Percentiles rank a stretch among this genome's conserved stretches.
Evolutionary conservation across 1,284 basidiomycete species (phyloP).

Genomic region (Grifola frondosa): DNA sequence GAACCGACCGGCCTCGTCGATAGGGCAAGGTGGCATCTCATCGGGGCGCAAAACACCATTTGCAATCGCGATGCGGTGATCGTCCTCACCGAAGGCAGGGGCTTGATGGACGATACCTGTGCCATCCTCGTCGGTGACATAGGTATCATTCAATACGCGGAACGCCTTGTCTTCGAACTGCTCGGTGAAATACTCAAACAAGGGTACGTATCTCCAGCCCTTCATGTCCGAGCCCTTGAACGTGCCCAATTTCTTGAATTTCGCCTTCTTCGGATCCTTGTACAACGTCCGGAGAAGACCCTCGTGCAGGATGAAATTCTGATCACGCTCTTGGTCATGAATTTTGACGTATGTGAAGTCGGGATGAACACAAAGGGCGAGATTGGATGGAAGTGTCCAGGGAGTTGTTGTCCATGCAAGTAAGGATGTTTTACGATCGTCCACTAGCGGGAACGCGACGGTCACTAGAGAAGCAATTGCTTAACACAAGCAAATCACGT

Average conservation of each 20-base stretch:
- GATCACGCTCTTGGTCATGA: conserved; percentile 84
- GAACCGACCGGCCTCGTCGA: conserved; percentile 89
- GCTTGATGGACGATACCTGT: conserved; percentile 99
- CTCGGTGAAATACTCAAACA: conserved; percentile 97
- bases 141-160: conserved; percentile 86
- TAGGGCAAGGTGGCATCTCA: conserved; percentile 94
- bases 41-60: conserved; percentile 82
- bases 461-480: conserved; percentile 58
- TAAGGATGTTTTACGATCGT: conserved; percentile 89
- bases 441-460: conserved; percentile 89
- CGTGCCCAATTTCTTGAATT: conserved; percentile 88
- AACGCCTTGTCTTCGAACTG: conserved; percentile 95
- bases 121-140: conserved; percentile 92
- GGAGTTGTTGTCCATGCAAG: conserved; percentile 99
- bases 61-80: conserved; percentile 90
- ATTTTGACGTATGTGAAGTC: conserved; percentile 98
- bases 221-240: conserved; percentile 93
- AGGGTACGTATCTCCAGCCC: conserved; percentile 93
- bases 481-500: background rate
- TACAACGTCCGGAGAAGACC: conserved; percentile 87
- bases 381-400: conserved; percentile 97
- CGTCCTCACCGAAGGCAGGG: conserved; percentile 98
- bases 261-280: conserved; percentile 98
- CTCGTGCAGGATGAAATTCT: conserved; percentile 94
- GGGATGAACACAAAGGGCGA: conserved; percentile 95